A percentile compares a stretch with the other conserved stretches of the same genome.
Evolutionary conservation across 2,329 filamentous ascomycete genomes (phyloP).

Genomic region (Xylaria digitata): DNA sequence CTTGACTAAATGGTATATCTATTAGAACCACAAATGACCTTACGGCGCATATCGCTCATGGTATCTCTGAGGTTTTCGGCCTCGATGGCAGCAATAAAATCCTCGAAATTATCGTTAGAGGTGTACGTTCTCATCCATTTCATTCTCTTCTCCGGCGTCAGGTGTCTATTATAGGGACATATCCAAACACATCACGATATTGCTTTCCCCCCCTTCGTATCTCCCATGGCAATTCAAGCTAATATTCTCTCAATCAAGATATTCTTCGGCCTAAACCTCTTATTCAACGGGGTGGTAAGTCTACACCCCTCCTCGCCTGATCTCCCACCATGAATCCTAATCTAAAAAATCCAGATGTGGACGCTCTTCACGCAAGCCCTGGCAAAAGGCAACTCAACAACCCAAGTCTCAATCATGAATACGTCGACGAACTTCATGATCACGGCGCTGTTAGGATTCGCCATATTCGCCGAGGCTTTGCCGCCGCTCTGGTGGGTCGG

Average conservation of each 20-base stretch:
- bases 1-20: constrained; percentile 7
- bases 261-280: constrained; percentile 80
- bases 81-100: constrained; percentile 55
- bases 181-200: no score
- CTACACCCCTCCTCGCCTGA: constrained; percentile 35
- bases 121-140: constrained; percentile 54
- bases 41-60: constrained; percentile 60
- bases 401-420: constrained; percentile 84
- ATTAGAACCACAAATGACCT: constrained; percentile 67
- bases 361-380: constrained; percentile 82
- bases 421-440: constrained; percentile 85
- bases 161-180: not conserved
- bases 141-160: constrained; percentile 6
- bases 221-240: not conserved
- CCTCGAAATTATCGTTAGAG: constrained; percentile 62
- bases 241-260: constrained; percentile 56
- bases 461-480: constrained; percentile 77
- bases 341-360: constrained; percentile 70
- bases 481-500: constrained; percentile 82
- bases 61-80: constrained; percentile 58
- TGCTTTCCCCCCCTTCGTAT: no score
- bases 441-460: constrained; percentile 76
- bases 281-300: constrained; percentile 72
- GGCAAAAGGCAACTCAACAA: constrained; percentile 78
- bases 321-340: not conserved